phyloP scores from a whole-genome alignment of 371 early-diverging fungal genomes.

The Rhizopus stolonifer region DNA sequence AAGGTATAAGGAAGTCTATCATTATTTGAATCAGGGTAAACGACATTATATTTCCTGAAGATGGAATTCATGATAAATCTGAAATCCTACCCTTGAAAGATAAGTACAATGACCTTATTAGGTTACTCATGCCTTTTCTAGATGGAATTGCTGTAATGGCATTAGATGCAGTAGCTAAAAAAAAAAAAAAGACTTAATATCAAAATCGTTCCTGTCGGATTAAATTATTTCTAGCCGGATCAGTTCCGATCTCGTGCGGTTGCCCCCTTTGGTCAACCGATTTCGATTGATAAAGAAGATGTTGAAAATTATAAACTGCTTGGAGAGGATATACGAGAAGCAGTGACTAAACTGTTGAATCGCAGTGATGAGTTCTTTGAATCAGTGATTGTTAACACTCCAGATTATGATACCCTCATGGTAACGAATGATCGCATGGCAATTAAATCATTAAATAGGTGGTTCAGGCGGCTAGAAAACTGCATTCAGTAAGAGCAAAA shows the following conservation, averaged over 20 bases:
- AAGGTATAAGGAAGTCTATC: slow-evolving; percentile 82
- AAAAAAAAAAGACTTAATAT: slow-evolving; percentile 80
- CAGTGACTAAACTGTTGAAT: slow-evolving; percentile 76
- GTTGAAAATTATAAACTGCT: slow-evolving; percentile 83
- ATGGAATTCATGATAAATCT: slow-evolving; percentile 94
- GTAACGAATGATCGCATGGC: no score
- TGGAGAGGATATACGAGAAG: slow-evolving; percentile 79
- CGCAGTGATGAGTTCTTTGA: slow-evolving; percentile 75
- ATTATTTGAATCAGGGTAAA: slow-evolving; percentile 70
- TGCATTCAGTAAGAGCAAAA: slow-evolving; percentile 75
- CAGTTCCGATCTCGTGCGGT: slow-evolving; percentile 95
- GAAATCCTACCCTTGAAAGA: slow-evolving; percentile 94
- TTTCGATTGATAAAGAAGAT: slow-evolving; percentile 69
- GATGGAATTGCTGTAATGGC: slow-evolving; percentile 92
- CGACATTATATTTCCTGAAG: slow-evolving; percentile 98
- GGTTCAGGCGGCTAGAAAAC: slow-evolving; percentile 88
- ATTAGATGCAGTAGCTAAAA: slow-evolving; percentile 81
- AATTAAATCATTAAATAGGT: no score
- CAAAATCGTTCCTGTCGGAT: slow-evolving; percentile 88
- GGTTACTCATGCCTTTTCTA: no score
- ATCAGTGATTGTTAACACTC: slow-evolving; percentile 88
- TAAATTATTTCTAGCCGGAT: slow-evolving; percentile 96
- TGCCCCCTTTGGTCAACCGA: slow-evolving; percentile 91
- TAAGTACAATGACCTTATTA: slow-evolving; percentile 19
- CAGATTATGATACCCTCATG: slow-evolving; percentile 92